A percentile compares a stretch with the other conserved stretches of the same genome.
These are phyloP conservation scores for Pleurotus salmoneostramineus DNA, from an alignment of 768 basidiomycete species.

Conservation along the genomic window DNA sequence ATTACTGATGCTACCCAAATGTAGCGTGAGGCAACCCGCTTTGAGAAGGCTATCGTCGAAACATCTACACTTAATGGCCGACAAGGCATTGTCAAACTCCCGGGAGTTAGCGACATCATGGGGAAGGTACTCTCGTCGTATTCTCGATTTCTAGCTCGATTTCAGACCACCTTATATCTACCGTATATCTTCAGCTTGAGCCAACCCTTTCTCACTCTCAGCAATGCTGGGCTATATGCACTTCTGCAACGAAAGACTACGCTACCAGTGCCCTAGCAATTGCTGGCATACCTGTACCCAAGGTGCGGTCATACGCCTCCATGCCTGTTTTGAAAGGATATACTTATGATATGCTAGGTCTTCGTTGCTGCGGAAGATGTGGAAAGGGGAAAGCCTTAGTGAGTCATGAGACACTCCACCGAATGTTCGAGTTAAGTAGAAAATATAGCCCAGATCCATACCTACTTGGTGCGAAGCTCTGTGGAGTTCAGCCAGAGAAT, in stretches of 20 bases:
- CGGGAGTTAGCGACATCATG: slow-evolving; percentile 64
- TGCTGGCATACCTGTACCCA: slow-evolving; percentile 65
- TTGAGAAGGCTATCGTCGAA: slow-evolving; percentile 76
- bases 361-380: slow-evolving; percentile 88
- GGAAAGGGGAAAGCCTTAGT: slow-evolving; percentile 75
- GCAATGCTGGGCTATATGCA: slow-evolving; percentile 85
- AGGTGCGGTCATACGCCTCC: slow-evolving; percentile 18
- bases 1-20: slow-evolving; percentile 4
- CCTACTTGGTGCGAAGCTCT: slow-evolving; percentile 74
- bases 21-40: slow-evolving; percentile 69
- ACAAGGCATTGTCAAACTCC: slow-evolving; percentile 66
- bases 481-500: slow-evolving; percentile 57
- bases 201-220: slow-evolving; percentile 37
- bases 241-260: slow-evolving; percentile 77
- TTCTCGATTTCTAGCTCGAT: neutral
- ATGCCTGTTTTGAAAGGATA: neutral
- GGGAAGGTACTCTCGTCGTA: slow-evolving; percentile 36
- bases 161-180: neutral
- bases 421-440: too few species aligned
- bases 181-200: slow-evolving; percentile 26
- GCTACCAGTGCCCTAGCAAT: slow-evolving; percentile 66
- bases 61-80: slow-evolving; percentile 49
- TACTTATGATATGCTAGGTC: slow-evolving; percentile 18
- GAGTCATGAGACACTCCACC: neutral
- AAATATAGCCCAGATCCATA: slow-evolving; percentile 79